phyloP scores from a whole-genome alignment of 2,329 filamentous ascomycete genomes.

The Exophiala aquamarina region DNA sequence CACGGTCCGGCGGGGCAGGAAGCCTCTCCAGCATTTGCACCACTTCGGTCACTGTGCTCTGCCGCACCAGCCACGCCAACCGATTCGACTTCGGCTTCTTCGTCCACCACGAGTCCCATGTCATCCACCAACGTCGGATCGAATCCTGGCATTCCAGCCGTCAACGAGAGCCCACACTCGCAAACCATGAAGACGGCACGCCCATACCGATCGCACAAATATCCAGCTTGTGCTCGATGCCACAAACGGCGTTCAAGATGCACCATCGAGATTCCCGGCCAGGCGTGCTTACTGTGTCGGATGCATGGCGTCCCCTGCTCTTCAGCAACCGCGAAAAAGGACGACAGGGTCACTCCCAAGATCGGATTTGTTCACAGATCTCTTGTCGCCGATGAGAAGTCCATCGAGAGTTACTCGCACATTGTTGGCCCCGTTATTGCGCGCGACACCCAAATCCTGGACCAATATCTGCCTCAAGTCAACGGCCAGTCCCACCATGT shows the following conservation, averaged over 20 bases:
- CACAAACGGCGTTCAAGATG: slow-evolving; percentile 63
- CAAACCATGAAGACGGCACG: slow-evolving; percentile 35
- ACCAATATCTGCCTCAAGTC: slow-evolving; percentile 55
- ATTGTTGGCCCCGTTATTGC: slow-evolving; percentile 62
- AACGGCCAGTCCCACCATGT: slow-evolving; percentile 29
- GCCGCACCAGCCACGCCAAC: too few species aligned
- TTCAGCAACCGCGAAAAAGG: slow-evolving; percentile 47
- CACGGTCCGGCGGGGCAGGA: too few species aligned
- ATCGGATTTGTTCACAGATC: slow-evolving; percentile 27
- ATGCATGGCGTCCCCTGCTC: slow-evolving; percentile 59
- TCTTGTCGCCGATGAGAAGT: slow-evolving; percentile 16
- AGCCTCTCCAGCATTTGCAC: too few species aligned
- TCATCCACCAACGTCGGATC: too few species aligned
- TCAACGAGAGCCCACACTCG: too few species aligned
- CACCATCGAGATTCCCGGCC: slow-evolving; percentile 54
- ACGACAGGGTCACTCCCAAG: slow-evolving; percentile 23
- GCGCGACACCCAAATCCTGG: slow-evolving; percentile 60
- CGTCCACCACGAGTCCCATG: too few species aligned
- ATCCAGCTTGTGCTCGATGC: slow-evolving; percentile 61
- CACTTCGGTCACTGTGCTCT: too few species aligned
- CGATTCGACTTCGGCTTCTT: too few species aligned
- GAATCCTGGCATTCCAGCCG: too few species aligned
- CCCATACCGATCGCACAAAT: slow-evolving; percentile 62
- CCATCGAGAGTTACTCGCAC: slow-evolving; percentile 38
- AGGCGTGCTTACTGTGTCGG: slow-evolving; percentile 58